phyloP scores from a whole-genome alignment of 495 filamentous ascomycete species.

The Lepraria neglecta region DNA sequence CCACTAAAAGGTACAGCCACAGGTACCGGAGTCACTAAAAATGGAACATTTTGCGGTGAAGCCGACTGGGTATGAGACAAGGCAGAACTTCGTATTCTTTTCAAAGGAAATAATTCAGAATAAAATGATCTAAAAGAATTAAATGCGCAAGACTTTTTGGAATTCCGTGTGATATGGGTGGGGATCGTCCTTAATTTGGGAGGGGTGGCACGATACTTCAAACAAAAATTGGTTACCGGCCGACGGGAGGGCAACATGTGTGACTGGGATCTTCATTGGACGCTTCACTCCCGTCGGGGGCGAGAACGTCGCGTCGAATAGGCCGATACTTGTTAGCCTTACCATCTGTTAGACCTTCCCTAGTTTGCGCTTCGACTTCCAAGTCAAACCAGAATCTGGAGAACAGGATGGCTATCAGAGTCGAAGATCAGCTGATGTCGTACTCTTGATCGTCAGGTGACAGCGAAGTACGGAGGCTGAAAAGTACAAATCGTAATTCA shows the following conservation, averaged over 20 bases:
- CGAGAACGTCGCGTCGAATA: conserved; percentile 19
- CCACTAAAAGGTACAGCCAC: conserved; percentile 24
- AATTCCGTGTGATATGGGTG: conserved; percentile 12
- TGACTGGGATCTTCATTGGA: conserved; percentile 20
- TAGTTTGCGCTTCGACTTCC: conserved; percentile 14
- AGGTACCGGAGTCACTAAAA: conserved; percentile 22
- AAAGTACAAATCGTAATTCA: conserved; percentile 11
- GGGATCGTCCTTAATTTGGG: conserved; percentile 24
- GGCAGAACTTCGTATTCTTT: conserved; percentile 7
- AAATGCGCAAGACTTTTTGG: conserved; percentile 1
- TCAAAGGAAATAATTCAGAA: conserved; percentile 2
- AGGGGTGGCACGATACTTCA: conserved; percentile 22
- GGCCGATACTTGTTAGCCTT: conserved; percentile 12
- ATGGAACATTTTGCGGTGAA: conserved; percentile 22
- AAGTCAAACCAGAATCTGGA: conserved; percentile 6
- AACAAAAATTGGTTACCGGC: conserved; percentile 20
- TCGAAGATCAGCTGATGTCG: conserved; percentile 6
- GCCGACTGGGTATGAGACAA: background rate
- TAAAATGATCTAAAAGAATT: background rate
- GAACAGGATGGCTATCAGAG: conserved; percentile 12
- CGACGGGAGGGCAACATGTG: conserved; percentile 19
- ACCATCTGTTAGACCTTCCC: conserved; percentile 3
- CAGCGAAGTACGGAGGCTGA: background rate
- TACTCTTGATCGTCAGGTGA: conserved; percentile 7
- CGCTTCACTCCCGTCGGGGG: conserved; percentile 9